These are phyloP conservation scores for Candida fluviatilis DNA, from an alignment of 805 yeast genomes.

Conservation along the genomic window DNA sequence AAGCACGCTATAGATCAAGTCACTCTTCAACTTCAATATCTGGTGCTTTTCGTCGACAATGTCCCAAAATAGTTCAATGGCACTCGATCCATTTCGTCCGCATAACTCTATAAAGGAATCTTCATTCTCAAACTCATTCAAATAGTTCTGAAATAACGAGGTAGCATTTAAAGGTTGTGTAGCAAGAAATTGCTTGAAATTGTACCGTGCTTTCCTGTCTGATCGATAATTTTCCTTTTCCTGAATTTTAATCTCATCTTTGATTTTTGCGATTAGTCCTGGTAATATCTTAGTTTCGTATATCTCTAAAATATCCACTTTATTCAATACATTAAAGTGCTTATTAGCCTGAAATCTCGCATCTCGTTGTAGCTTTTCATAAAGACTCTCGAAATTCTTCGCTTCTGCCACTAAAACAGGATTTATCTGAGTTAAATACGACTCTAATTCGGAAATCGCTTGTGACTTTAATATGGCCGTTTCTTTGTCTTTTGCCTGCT, in stretches of 20 bases:
- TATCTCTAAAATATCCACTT: conserved; percentile 55
- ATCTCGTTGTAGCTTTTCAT: conserved; percentile 36
- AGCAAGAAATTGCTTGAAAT: conserved; percentile 46
- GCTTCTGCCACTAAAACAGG: conserved; percentile 22
- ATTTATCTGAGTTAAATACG: conserved; percentile 42
- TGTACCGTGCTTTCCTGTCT: conserved; percentile 66
- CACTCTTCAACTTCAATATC: conserved; percentile 53
- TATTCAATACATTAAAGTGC: conserved; percentile 48
- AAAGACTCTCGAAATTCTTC: conserved; percentile 36
- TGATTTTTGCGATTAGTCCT: conserved; percentile 14
- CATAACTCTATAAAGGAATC: conserved; percentile 55
- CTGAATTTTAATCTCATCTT: conserved; percentile 15
- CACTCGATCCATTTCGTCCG: conserved; percentile 75
- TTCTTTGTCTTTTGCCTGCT: conserved; percentile 22
- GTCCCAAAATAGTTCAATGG: conserved; percentile 76
- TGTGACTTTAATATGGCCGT: conserved; percentile 30
- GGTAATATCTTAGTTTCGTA: conserved; percentile 42
- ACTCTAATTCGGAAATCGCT: conserved; percentile 51
- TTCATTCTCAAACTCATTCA: conserved; percentile 49
- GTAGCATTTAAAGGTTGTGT: conserved; percentile 37
- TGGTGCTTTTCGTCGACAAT: conserved; percentile 58
- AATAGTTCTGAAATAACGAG: conserved; percentile 57
- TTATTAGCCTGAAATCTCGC: conserved; percentile 55
- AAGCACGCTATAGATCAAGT: conserved; percentile 51
- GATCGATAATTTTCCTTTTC: conserved; percentile 43